Base-by-base conservation (phyloP, 257 asterid species). In the Misopates orontium region DNA sequence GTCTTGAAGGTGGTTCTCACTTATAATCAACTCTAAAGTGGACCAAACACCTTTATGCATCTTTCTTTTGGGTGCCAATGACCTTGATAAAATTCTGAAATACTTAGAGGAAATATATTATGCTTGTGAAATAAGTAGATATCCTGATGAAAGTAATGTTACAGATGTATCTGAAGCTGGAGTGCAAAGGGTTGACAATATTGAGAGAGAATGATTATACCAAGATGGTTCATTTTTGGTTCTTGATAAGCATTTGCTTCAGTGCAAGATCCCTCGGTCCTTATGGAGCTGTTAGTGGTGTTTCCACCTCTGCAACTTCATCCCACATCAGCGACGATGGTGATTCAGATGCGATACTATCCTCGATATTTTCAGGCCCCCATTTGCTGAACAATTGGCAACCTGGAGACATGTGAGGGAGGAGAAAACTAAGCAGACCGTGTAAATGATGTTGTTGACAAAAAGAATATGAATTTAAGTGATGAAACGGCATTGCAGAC, bases 331-430 rank as follows among this genome's bases (percentile, higher is more conserved):
- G 56, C 70, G 64, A 62, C 75, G 90, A 77, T 68, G 86, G 78
- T 51, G 97, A 90, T 80, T 78, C 90, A 19, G 92, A 88, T 78
- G 83, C 95, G 50, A 75, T 93, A 58, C 76, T 93, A 71, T 84
- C 96, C 64, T 93, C 97, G 99, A 79, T 93, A 77, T 87, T 83
- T 75, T 67, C 60, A 32, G 95, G 95, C 79, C 88, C 49, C 80
- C 95, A 31, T 83, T 92, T 82, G 83, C 78, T 59, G 95, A 88
- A 49, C 89, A 86, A 48, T 56, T 87, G 80, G 75, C 78, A 56
- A 78, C 84, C 66, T 93, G 97, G 99, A 74, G 67, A 25, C 88
- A 54, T 41, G 56, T 62, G 42, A 87, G 77, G 77, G 96, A 83
- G 70, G 96, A 90, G 74, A 93, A 83, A 71, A 73, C 82, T 62